These are phyloP conservation scores for Irpex sp. DNA, from an alignment of 1,284 basidiomycete species.

Conservation along the genomic window DNA sequence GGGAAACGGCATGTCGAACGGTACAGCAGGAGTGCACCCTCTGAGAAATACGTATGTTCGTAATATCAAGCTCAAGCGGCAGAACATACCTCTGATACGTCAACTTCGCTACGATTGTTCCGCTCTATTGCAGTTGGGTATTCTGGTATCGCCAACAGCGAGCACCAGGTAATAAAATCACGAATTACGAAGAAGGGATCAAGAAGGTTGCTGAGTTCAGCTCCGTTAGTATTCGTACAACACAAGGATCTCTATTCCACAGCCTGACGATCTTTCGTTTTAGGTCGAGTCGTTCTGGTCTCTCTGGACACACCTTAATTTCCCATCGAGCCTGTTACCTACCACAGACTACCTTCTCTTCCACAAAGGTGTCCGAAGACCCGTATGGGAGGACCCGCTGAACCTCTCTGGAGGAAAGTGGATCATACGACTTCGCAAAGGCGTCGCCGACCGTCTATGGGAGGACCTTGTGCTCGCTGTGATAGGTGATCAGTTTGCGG, in stretches of 20 bases:
- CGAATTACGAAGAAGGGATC: conserved; percentile 83
- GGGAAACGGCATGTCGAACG: conserved; percentile 34
- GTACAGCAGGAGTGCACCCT: conserved; percentile 51
- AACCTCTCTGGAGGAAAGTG: conserved; percentile 89
- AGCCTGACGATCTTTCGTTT: neutral
- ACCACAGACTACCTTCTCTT: conserved; percentile 87
- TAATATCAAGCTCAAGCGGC: conserved; percentile 32
- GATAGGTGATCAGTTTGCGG: conserved; percentile 77
- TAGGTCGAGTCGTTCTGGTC: conserved; percentile 85
- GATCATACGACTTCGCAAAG: conserved; percentile 84
- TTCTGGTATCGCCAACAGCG: conserved; percentile 86
- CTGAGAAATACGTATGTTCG: conserved; percentile 83
- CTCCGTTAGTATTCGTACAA: conserved; percentile 45
- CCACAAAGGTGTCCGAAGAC: conserved; percentile 74
- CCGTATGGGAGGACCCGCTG: conserved; percentile 89
- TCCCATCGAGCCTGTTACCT: conserved; percentile 68
- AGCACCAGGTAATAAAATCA: conserved; percentile 74
- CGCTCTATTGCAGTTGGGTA: conserved; percentile 57
- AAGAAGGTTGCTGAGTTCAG: conserved; percentile 78
- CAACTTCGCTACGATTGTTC: neutral
- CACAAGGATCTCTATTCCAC: conserved; percentile 18
- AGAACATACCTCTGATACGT: conserved; percentile 17
- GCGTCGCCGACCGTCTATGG: conserved; percentile 79
- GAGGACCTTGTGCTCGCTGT: conserved; percentile 77
- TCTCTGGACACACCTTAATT: conserved; percentile 74